Conservation (phyloP, 2,329 filamentous ascomycete genomes). For the Bipolaris victoriae region DNA sequence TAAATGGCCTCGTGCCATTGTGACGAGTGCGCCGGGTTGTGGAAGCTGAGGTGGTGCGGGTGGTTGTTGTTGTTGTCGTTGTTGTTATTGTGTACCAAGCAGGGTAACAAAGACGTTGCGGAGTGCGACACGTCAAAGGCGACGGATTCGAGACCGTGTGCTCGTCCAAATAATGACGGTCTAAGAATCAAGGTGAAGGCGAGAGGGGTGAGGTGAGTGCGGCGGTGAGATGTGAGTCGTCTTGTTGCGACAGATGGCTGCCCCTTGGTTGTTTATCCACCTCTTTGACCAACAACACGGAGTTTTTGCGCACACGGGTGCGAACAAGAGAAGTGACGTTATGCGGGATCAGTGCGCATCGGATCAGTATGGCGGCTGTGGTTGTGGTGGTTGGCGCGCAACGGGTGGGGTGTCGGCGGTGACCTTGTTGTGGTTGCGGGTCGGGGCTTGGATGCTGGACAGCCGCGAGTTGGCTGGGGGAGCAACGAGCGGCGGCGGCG, state of each 20-base stretch:
- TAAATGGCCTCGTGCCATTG: conserved; percentile 28
- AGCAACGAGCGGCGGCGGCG: conserved; percentile 18
- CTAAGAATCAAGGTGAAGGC: conserved; percentile 13
- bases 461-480: conserved; percentile 20
- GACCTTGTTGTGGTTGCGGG: conserved; percentile 24
- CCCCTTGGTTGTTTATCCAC: conserved; percentile 22
- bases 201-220: conserved; percentile 18
- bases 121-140: conserved; percentile 1
- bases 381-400: conserved; percentile 20
- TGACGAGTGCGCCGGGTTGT: conserved; percentile 18
- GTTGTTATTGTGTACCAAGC: conserved; percentile 4
- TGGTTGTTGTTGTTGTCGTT: background rate
- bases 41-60: conserved; percentile 5
- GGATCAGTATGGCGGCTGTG: conserved; percentile 1
- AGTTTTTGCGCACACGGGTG: conserved; percentile 17
- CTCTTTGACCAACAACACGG: conserved; percentile 18
- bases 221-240: conserved; percentile 25
- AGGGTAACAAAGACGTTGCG: conserved; percentile 3
- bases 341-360: conserved; percentile 19
- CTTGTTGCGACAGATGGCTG: conserved; percentile 16
- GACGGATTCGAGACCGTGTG: background rate
- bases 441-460: conserved; percentile 21
- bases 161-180: conserved; percentile 7
- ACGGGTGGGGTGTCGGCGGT: conserved; percentile 20
- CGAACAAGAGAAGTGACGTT: conserved; percentile 14